A percentile compares a stretch with the other conserved stretches of the same genome.
phyloP scores from a whole-genome alignment of 352 stramenopile species.

The Phytopythium boreale region DNA sequence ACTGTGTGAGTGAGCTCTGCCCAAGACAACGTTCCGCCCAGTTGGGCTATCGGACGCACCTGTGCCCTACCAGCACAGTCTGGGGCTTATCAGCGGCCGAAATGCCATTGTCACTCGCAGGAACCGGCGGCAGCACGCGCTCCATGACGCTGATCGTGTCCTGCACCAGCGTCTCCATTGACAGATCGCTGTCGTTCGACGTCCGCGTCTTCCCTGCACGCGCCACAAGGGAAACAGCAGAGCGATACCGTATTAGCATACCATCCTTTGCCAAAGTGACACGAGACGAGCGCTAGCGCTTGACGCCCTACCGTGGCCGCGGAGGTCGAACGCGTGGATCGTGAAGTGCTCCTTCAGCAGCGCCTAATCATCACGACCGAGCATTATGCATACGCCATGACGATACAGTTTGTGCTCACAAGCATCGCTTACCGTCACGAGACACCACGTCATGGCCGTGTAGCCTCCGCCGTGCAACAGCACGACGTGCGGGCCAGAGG shows the following conservation, averaged over 20 bases:
- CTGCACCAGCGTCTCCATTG: conserved; percentile 68
- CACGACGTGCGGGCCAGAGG: conserved; percentile 65
- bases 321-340: conserved; percentile 84
- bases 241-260: not conserved
- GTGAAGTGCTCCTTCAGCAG: conserved; percentile 71
- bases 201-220: conserved; percentile 50
- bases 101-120: not conserved
- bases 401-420: too few relatives aligned
- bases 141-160: conserved; percentile 62
- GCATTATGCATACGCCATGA: not conserved
- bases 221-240: not conserved
- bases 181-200: conserved; percentile 62
- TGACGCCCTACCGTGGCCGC: conserved; percentile 55
- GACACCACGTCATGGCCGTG: conserved; percentile 85
- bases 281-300: too few relatives aligned
- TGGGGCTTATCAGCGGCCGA: conserved; percentile 30
- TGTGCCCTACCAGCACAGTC: conserved; percentile 80
- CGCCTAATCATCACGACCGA: conserved; percentile 23
- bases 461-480: conserved; percentile 85
- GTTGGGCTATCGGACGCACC: conserved; percentile 23
- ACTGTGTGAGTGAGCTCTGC: too few relatives aligned
- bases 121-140: conserved; percentile 37
- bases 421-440: conserved; percentile 45
- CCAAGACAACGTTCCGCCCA: too few relatives aligned
- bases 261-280: too few relatives aligned